Base-by-base conservation (phyloP, 2,329 filamentous ascomycete genomes). In the Exophiala sideris region DNA sequence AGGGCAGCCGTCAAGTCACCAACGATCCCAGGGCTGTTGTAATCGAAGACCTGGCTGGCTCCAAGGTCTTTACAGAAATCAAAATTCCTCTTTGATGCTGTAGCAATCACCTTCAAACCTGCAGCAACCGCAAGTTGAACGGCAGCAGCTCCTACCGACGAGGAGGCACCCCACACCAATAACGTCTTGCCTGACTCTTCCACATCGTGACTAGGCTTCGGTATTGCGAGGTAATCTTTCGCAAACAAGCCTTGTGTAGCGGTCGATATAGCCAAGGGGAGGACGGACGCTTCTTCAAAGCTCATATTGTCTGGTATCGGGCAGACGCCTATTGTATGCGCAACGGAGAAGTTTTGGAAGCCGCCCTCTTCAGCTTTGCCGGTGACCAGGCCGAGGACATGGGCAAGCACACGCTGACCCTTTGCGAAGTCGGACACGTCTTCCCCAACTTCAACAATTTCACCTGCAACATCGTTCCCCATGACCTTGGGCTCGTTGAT, bases 131-230 rank as follows among this genome's bases (percentile, higher is more conserved):
- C 74, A 3, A 77, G 62, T 52, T 79, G 76, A 40, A 78, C 72
- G 0, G 72, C 74, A 2, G 64, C 68, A 32, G 70, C 69, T 0
- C 79, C 78, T 2, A 79, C 76, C 16, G 69, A 70, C 0, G 74
- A 73, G 2, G 75, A 72, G 0, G 79, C 80, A n/a, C 79, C 79
- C 75, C 77, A 82, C 11, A 81, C 64, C 4, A 81, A 60, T 0
- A 76, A 36, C 44, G 67, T 62, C 45, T 73, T 67, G 12, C 66
- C 66, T 18, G 39, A 11, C 18, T 46, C 48, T 20, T 50, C 14
- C n/a, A 38, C 39, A 10, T 38, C 21, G 5, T 41, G 40, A 9
- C 6, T 18, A 8, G 54, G 54, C 34, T 42, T 29, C 10, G 35
- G 49, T 1, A 71, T 56, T 1, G 33, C 58, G 0, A 69, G 54